Percentiles rank a stretch among this genome's conserved stretches.
Conservation (phyloP, 768 basidiomycete genomes). For the Chiua virens region DNA sequence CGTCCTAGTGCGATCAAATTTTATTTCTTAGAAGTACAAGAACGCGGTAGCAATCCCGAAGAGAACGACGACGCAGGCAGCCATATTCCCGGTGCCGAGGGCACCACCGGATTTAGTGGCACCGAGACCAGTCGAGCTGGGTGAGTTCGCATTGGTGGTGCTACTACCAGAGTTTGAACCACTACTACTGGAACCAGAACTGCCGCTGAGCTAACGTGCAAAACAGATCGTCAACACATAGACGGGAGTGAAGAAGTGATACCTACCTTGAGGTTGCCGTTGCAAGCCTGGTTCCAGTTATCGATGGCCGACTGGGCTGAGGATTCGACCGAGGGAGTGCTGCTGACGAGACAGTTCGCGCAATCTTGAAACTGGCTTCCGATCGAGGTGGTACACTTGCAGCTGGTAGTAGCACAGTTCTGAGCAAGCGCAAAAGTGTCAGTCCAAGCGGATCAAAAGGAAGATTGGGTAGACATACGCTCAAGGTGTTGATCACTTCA, state of each 20-base stretch:
- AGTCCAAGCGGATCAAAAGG: not conserved
- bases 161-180: too few species aligned
- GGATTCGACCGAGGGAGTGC: not conserved
- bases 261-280: slow-evolving; percentile 21
- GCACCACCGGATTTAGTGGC: not conserved
- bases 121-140: not conserved
- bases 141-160: too few species aligned
- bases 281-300: slow-evolving; percentile 18
- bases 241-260: not conserved
- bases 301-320: slow-evolving; percentile 9
- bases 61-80: slow-evolving; percentile 3
- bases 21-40: slow-evolving; percentile 8
- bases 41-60: slow-evolving; percentile 8
- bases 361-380: slow-evolving; percentile 16
- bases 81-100: not conserved
- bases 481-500: slow-evolving; percentile 17
- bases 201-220: slow-evolving; percentile 10
- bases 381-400: slow-evolving; percentile 13
- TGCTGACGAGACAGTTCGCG: slow-evolving; percentile 17
- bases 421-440: not conserved
- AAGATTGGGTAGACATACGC: slow-evolving; percentile 9
- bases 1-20: too few species aligned
- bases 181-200: not conserved
- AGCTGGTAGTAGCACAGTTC: slow-evolving; percentile 9
- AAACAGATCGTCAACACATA: not conserved